Evolutionary conservation across 2,329 filamentous ascomycete genomes (phyloP).

Genomic region (Cercospora janseana): DNA sequence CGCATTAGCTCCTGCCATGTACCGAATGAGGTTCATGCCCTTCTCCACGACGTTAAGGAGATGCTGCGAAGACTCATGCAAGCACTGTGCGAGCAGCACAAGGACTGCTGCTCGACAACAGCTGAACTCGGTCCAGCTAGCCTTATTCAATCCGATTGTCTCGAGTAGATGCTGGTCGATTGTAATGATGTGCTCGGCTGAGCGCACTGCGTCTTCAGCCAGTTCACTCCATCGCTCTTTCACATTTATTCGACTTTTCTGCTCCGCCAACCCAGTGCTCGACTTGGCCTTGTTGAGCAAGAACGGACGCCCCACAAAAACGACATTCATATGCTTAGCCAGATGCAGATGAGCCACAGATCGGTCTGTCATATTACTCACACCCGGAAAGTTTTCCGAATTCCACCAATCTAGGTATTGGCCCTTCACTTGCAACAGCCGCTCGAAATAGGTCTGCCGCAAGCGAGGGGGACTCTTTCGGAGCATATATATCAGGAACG

Average conservation of each 20-base stretch:
- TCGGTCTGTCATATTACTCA: conserved; percentile 5
- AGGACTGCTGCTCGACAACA: conserved; percentile 39
- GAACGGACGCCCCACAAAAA: conserved; percentile 24
- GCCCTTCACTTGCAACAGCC: conserved; percentile 17
- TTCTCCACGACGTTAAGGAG: conserved; percentile 27
- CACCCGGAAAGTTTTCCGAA: conserved; percentile 6
- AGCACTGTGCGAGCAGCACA: conserved; percentile 38
- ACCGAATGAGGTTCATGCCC: conserved; percentile 36
- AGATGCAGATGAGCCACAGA: conserved; percentile 19
- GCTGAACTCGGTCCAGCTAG: conserved; percentile 41
- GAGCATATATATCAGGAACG: conserved; percentile 19
- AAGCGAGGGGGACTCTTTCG: conserved; percentile 15
- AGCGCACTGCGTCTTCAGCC: conserved; percentile 32
- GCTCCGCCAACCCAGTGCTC: not conserved
- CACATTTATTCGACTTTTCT: not conserved
- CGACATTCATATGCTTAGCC: conserved; percentile 18
- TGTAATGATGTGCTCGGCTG: conserved; percentile 32
- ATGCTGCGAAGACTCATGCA: conserved; percentile 30
- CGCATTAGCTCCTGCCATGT: conserved; percentile 36
- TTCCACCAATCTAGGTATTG: conserved; percentile 21
- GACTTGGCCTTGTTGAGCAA: conserved; percentile 16
- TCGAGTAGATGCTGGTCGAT: conserved; percentile 32
- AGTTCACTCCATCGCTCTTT: conserved; percentile 23
- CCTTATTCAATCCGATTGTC: conserved; percentile 34
- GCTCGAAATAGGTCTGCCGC: conserved; percentile 20